A percentile compares a stretch with the other conserved stretches of the same genome.
These are phyloP conservation scores for Trichoderma brevicompactum DNA, from an alignment of 2,329 filamentous ascomycete species.

Conservation along the genomic window DNA sequence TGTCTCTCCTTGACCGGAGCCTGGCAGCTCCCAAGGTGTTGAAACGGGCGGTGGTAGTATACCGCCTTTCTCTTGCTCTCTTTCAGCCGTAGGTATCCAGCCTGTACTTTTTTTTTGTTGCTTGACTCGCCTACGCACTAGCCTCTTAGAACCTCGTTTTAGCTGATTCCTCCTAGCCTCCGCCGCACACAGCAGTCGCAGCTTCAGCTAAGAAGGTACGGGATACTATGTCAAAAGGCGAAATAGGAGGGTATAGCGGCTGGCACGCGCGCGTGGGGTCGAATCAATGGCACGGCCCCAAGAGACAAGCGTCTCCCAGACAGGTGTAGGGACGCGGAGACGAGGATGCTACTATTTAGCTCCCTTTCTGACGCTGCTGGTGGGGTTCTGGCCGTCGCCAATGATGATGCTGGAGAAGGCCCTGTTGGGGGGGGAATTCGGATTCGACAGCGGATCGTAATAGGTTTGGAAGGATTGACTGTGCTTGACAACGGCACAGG, in stretches of 20 bases:
- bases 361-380: not conserved
- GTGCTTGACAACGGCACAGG: not conserved
- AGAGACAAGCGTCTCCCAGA: not conserved
- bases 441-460: not conserved
- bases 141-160: not conserved
- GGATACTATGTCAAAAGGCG: not conserved
- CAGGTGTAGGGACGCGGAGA: not conserved
- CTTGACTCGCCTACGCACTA: conserved; percentile 20
- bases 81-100: not conserved
- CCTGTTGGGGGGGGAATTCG: not conserved
- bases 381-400: conserved; percentile 4
- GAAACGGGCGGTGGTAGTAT: conserved; percentile 7
- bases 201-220: conserved; percentile 13
- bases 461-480: conserved; percentile 7
- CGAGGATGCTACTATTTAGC: not conserved
- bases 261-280: conserved; percentile 9
- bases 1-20: conserved; percentile 7
- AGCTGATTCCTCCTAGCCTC: conserved; percentile 7
- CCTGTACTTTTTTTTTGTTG: not conserved
- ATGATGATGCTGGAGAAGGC: conserved; percentile 3
- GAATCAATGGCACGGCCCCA: not conserved
- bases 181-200: conserved; percentile 1
- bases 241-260: conserved; percentile 14
- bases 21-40: not conserved
- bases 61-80: conserved; percentile 16